Percentiles rank a stretch among this genome's conserved stretches.
These are phyloP conservation scores for Leccinum discolor DNA, from an alignment of 1,284 basidiomycete genomes.

Conservation along the genomic window DNA sequence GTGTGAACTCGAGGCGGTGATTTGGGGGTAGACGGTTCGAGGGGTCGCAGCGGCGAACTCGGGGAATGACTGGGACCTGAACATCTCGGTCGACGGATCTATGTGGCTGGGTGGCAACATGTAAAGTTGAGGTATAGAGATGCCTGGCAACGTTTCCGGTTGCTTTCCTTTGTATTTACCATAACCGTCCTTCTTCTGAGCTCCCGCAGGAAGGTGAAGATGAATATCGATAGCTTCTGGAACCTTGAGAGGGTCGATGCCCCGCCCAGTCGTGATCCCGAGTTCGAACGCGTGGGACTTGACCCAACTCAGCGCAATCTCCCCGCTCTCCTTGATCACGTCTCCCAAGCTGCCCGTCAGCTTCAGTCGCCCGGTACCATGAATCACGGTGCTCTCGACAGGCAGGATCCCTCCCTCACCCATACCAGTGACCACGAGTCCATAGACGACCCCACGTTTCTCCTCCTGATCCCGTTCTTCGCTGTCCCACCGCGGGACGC, in stretches of 20 bases:
- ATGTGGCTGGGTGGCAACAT: no score
- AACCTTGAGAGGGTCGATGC: constrained; percentile 74
- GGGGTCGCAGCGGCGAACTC: no score
- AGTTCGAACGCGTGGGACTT: constrained; percentile 84
- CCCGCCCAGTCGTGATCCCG: constrained; percentile 68
- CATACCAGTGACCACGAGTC: constrained; percentile 86
- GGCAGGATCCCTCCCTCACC: constrained; percentile 87
- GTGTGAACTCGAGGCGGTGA: no score
- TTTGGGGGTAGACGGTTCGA: no score
- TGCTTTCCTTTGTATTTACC: no score
- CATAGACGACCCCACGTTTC: constrained; percentile 77
- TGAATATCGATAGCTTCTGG: constrained; percentile 79
- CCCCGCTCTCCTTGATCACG: constrained; percentile 89
- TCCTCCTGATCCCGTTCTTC: constrained; percentile 77
- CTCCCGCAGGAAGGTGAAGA: constrained; percentile 85
- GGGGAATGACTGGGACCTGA: no score
- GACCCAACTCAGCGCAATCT: constrained; percentile 86
- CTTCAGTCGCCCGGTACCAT: constrained; percentile 71
- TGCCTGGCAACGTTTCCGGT: no score
- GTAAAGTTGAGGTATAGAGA: no score
- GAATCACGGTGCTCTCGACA: constrained; percentile 77
- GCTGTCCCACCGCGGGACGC: constrained; percentile 79
- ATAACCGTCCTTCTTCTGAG: constrained; percentile 85
- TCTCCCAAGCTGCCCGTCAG: constrained; percentile 84
- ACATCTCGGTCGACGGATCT: no score